A percentile compares a stretch with the other conserved stretches of the same genome.
Conservation (phyloP, 352 stramenopile genomes). For the Globisporangium solare region DNA sequence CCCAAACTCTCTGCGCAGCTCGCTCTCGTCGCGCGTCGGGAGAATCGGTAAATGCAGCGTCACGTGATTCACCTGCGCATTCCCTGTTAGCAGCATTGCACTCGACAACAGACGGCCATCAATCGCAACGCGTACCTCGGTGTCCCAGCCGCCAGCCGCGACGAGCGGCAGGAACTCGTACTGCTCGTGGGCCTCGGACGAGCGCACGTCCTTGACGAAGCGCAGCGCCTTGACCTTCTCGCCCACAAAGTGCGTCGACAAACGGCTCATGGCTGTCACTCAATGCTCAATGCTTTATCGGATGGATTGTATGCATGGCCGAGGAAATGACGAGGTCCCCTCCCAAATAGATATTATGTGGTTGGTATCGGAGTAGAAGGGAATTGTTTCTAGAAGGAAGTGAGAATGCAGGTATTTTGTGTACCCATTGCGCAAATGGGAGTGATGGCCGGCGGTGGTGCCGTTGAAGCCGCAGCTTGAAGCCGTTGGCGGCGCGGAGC, state of each 20-base stretch:
- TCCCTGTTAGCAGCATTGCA: neutral
- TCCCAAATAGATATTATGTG: no score
- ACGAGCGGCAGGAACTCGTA: conserved; percentile 47
- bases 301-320: no score
- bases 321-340: no score
- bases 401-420: no score
- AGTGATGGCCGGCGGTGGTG: no score
- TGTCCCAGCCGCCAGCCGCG: conserved; percentile 53
- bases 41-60: conserved; percentile 48
- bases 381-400: neutral
- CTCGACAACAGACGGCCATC: no score
- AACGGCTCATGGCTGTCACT: conserved; percentile 15
- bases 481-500: no score
- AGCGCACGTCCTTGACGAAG: conserved; percentile 54
- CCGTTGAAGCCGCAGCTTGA: no score
- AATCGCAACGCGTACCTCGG: conserved; percentile 35
- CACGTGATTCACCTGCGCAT: conserved; percentile 38
- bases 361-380: no score
- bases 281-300: no score
- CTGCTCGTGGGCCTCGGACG: conserved; percentile 27
- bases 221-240: conserved; percentile 59
- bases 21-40: conserved; percentile 34
- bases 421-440: no score
- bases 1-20: conserved; percentile 41
- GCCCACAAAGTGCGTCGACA: conserved; percentile 61